Percentiles rank a stretch among this genome's conserved stretches.
Evolutionary conservation across 352 stramenopile species (phyloP).

Genomic region (Pythium sp.): DNA sequence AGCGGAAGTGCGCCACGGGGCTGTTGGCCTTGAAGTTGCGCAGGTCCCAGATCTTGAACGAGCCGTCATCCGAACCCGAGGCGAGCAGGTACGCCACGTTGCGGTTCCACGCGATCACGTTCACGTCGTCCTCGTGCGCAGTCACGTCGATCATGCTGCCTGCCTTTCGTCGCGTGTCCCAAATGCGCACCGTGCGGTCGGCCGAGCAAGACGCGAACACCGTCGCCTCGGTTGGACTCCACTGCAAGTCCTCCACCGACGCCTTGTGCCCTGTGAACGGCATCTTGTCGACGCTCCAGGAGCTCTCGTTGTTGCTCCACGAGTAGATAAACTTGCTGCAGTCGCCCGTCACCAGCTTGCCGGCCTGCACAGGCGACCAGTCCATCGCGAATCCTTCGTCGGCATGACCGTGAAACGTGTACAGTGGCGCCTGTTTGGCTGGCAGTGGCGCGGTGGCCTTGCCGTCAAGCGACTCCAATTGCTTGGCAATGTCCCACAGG

Average conservation of each 20-base stretch:
- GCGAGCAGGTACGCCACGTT: slow-evolving; percentile 97
- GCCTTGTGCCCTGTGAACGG: slow-evolving; percentile 90
- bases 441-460: slow-evolving; percentile 56
- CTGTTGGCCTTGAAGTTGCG: slow-evolving; percentile 89
- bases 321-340: slow-evolving; percentile 97
- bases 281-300: slow-evolving; percentile 87
- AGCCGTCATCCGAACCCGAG: slow-evolving; percentile 97
- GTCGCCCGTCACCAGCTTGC: slow-evolving; percentile 94
- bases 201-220: slow-evolving; percentile 96
- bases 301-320: slow-evolving; percentile 79
- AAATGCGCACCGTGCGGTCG: slow-evolving; percentile 95
- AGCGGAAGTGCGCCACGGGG: slow-evolving; percentile 94
- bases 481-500: slow-evolving; percentile 94
- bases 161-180: slow-evolving; percentile 94
- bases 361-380: slow-evolving; percentile 91
- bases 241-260: slow-evolving; percentile 98
- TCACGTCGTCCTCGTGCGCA: slow-evolving; percentile 96
- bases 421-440: slow-evolving; percentile 72
- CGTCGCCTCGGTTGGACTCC: slow-evolving; percentile 95
- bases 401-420: slow-evolving; percentile 94
- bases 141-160: slow-evolving; percentile 93
- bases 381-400: slow-evolving; percentile 98
- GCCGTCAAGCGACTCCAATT: slow-evolving; percentile 86
- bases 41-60: slow-evolving; percentile 97
- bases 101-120: slow-evolving; percentile 99